These are phyloP conservation scores for Komagataella populi DNA, from an alignment of 805 yeast species.

Conservation along the genomic window DNA sequence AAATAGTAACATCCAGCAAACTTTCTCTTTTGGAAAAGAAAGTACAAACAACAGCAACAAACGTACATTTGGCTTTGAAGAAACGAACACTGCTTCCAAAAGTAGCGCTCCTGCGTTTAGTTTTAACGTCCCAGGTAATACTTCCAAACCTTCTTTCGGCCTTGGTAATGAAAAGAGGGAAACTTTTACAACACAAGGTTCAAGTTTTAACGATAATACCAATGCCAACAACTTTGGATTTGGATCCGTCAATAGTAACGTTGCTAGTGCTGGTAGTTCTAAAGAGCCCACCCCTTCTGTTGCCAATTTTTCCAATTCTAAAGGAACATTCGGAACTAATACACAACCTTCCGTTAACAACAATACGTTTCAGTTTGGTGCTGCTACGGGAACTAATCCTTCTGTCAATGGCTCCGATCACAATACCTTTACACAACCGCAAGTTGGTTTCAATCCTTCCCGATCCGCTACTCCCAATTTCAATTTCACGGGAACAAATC, in stretches of 20 bases:
- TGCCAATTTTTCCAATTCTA: slow-evolving; percentile 5
- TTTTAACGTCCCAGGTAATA: background rate
- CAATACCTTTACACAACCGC: slow-evolving; percentile 2
- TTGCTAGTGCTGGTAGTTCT: slow-evolving; percentile 3
- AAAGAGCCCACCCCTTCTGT: slow-evolving; percentile 4
- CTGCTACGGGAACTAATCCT: background rate
- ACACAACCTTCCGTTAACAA: background rate
- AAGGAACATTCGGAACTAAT: background rate
- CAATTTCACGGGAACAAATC: slow-evolving; percentile 16
- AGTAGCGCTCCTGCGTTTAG: background rate
- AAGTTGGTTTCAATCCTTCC: slow-evolving; percentile 9
- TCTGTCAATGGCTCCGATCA: slow-evolving; percentile 1
- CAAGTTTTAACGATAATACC: slow-evolving; percentile 3
- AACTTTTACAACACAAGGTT: slow-evolving; percentile 1
- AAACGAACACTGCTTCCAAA: background rate
- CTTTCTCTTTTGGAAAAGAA: background rate
- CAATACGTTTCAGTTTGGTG: background rate
- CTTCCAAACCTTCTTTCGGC: slow-evolving; percentile 1
- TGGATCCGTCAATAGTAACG: background rate
- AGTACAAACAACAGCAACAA: background rate
- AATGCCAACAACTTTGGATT: slow-evolving; percentile 5
- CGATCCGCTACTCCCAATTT: slow-evolving; percentile 17
- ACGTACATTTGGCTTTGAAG: background rate
- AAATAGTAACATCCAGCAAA: background rate
- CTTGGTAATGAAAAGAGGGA: slow-evolving; percentile 1